A percentile compares a stretch with the other conserved stretches of the same genome.
Evolutionary conservation across 768 basidiomycete species (phyloP).

Genomic region (Xerocomellus amylosporus): DNA sequence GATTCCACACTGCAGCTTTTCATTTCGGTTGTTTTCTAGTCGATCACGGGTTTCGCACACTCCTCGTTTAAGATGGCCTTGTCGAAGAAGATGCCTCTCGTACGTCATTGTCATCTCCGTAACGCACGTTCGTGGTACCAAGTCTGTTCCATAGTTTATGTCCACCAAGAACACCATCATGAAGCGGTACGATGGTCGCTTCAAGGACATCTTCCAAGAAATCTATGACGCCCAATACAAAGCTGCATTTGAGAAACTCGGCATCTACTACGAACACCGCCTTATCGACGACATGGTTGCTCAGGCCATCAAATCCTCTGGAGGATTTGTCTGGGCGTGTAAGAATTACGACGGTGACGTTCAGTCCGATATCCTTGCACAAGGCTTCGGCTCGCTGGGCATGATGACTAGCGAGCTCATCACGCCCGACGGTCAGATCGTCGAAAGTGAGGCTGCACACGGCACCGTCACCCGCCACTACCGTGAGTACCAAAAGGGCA

Average conservation of each 20-base stretch:
- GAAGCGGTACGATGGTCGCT: slow-evolving; percentile 97
- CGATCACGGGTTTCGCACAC: slow-evolving; percentile 94
- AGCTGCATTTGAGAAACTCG: slow-evolving; percentile 59
- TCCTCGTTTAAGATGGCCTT: slow-evolving; percentile 97
- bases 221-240: slow-evolving; percentile 86
- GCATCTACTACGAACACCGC: slow-evolving; percentile 93
- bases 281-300: slow-evolving; percentile 99
- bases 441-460: slow-evolving; percentile 97
- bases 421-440: slow-evolving; percentile 88
- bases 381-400: slow-evolving; percentile 93
- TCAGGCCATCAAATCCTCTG: slow-evolving; percentile 93
- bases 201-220: slow-evolving; percentile 99
- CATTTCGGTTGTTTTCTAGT: slow-evolving; percentile 41
- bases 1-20: not conserved
- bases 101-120: slow-evolving; percentile 31
- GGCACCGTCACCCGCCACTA: slow-evolving; percentile 97
- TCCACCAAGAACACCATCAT: slow-evolving; percentile 97
- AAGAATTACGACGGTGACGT: slow-evolving; percentile 86
- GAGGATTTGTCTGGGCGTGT: slow-evolving; percentile 80
- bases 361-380: slow-evolving; percentile 92
- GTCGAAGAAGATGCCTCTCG: slow-evolving; percentile 71
- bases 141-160: slow-evolving; percentile 62
- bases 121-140: not conserved
- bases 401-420: slow-evolving; percentile 98
- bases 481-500: slow-evolving; percentile 95